Base-by-base conservation (phyloP, 2,329 filamentous ascomycete genomes). In the Myriosclerotinia scirpicola region DNA sequence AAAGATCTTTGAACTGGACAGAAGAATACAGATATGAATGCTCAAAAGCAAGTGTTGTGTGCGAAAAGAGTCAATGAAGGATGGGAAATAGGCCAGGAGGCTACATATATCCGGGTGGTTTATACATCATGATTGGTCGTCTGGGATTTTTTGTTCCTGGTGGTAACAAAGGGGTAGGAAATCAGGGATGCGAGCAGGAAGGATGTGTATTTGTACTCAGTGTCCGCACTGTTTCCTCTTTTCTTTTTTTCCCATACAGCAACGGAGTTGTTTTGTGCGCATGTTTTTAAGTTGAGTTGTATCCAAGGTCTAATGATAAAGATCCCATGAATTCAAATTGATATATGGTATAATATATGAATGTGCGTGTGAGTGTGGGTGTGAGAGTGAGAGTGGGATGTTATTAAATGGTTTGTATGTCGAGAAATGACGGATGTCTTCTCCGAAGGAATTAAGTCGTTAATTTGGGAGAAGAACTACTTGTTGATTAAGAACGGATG, bases 151-250 rank as follows among this genome's bases (percentile, higher is more conserved):
- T 61, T 12, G 34, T 61, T 50, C 14, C 34, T 20, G 14, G 40
- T 50, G 15, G 44, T 40, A 26, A n/a, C 44, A 50, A 38, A 60
- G 38, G n/a, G 7, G 8, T 50, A 34, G 44, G 34, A 26, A 38
- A 26, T 50, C 38, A 8, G 26, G 5, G 34, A 11, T 14, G n/a
- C 50, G 44, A 12, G 44, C 58, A 61, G 58, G 12, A 17, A 26
- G 44, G 58, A 61, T 40, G 34, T 61, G 58, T 61, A 61, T 61
- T 17, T 44, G 46, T 61, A 56, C 61, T 64, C 34, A 34, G 52
- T 54, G 38, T 40, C 48, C 34, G 14, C n/a, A 11, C 50, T 40
- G 34, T 42, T 54, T 54, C 40, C 22, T 60, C 56, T 48, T 20
- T n/a, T 64, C 15, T n/a, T 42, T 44, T 20, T 56, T n/a, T 22